phyloP scores from a whole-genome alignment of 495 filamentous ascomycete species.

The Neurospora intermedia region DNA sequence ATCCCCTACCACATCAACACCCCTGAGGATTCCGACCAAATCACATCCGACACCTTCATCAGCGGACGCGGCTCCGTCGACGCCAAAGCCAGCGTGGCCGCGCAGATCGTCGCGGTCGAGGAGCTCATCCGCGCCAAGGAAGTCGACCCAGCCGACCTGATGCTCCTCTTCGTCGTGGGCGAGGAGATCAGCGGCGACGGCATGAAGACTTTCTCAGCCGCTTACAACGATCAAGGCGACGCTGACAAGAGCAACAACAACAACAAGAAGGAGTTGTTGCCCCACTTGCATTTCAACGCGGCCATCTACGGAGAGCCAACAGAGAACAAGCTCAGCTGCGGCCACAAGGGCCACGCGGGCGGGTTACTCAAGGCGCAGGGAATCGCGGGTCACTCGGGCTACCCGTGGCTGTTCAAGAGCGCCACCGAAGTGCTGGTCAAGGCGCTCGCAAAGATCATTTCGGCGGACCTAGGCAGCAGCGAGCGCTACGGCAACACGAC shows the following conservation, averaged over 20 bases:
- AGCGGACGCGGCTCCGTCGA: conserved; percentile 79
- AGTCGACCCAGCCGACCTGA: conserved; percentile 40
- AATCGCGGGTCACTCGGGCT: conserved; percentile 78
- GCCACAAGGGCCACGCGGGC: conserved; percentile 74
- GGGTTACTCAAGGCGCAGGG: conserved; percentile 57
- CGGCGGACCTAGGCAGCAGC: conserved; percentile 58
- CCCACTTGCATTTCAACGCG: conserved; percentile 24
- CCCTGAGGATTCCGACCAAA: conserved; percentile 31
- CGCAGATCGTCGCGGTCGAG: conserved; percentile 58
- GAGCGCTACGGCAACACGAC: conserved; percentile 77
- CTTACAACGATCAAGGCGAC: conserved; percentile 33
- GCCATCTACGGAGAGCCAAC: conserved; percentile 92
- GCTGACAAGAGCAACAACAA: conserved; percentile 19
- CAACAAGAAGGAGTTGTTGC: neutral
- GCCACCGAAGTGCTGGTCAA: conserved; percentile 66
- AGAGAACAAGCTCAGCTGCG: conserved; percentile 70
- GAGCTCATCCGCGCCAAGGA: conserved; percentile 42
- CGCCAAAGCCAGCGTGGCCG: conserved; percentile 79
- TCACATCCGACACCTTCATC: conserved; percentile 26
- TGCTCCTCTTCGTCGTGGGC: conserved; percentile 80
- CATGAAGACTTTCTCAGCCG: conserved; percentile 57
- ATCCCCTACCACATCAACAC: conserved; percentile 48
- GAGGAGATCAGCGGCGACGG: conserved; percentile 76
- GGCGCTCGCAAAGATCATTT: conserved; percentile 51
- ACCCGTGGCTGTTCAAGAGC: conserved; percentile 72